A percentile compares a stretch with the other conserved stretches of the same genome.
Evolutionary conservation across 768 basidiomycete genomes (phyloP).

Genomic region (Pholiota molesta): DNA sequence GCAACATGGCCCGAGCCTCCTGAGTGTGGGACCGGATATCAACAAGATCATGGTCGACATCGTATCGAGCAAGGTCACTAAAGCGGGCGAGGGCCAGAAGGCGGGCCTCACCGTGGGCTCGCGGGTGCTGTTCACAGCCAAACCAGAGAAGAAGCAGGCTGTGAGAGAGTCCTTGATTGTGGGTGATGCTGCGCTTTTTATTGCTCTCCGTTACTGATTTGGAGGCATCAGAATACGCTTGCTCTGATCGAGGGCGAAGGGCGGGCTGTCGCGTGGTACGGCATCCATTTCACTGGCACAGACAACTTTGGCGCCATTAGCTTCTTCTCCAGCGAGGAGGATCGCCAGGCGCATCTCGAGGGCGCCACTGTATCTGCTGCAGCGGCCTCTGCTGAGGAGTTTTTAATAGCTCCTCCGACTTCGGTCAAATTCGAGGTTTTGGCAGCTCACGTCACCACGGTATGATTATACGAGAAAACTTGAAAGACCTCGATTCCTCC

Average conservation of each 20-base stretch:
- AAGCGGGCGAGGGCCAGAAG: conserved; percentile 20
- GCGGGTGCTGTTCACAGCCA: conserved; percentile 37
- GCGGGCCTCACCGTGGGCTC: conserved; percentile 32
- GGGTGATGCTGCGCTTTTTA: conserved; percentile 17
- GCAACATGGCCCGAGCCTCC: conserved; percentile 32
- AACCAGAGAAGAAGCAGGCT: conserved; percentile 34
- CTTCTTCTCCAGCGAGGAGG: conserved; percentile 37
- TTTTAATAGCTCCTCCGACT: conserved; percentile 32
- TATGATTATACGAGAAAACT: neutral
- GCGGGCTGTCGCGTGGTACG: conserved; percentile 40
- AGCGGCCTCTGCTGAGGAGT: conserved; percentile 33
- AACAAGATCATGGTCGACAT: conserved; percentile 24
- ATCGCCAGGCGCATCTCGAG: conserved; percentile 33
- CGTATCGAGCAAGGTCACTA: conserved; percentile 34
- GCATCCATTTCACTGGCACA: conserved; percentile 38
- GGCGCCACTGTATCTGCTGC: conserved; percentile 39
- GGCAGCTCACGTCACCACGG: conserved; percentile 29
- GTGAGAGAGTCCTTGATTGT: conserved; percentile 40
- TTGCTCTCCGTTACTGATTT: neutral
- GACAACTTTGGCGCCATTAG: conserved; percentile 40
- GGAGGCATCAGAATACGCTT: conserved; percentile 28
- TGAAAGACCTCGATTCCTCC: too few species aligned
- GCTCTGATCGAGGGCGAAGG: conserved; percentile 37
- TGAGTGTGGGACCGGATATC: conserved; percentile 31
- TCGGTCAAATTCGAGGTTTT: conserved; percentile 36